Evolutionary conservation across 2,329 filamentous ascomycete species (phyloP).

Genomic region (Hirsutella rhossiliensis): DNA sequence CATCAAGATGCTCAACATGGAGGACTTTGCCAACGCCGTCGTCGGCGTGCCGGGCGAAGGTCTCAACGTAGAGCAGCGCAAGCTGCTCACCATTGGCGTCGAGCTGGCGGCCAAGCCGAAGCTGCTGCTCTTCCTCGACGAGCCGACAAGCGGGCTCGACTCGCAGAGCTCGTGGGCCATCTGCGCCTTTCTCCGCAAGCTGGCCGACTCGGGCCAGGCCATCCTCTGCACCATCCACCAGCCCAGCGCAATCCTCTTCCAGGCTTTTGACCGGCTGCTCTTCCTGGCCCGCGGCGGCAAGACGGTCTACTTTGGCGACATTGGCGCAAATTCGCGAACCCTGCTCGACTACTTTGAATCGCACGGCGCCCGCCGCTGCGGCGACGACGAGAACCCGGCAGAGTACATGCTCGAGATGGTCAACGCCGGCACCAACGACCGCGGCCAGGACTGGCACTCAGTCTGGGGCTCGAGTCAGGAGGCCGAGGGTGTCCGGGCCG

Average conservation of each 20-base stretch:
- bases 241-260: slow-evolving; percentile 39
- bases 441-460: slow-evolving; percentile 48
- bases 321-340: slow-evolving; percentile 45
- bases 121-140: slow-evolving; percentile 49
- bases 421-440: slow-evolving; percentile 24
- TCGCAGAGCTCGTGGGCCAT: slow-evolving; percentile 53
- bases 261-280: slow-evolving; percentile 46
- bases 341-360: slow-evolving; percentile 52
- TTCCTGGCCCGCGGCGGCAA: slow-evolving; percentile 53
- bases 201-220: slow-evolving; percentile 42
- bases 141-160: slow-evolving; percentile 51
- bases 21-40: slow-evolving; percentile 53
- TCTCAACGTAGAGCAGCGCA: slow-evolving; percentile 49
- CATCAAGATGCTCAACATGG: slow-evolving; percentile 54
- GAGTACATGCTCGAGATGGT: slow-evolving; percentile 59
- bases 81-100: slow-evolving; percentile 50
- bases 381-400: slow-evolving; percentile 55
- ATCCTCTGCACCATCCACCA: slow-evolving; percentile 45
- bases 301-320: slow-evolving; percentile 58
- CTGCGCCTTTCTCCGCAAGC: slow-evolving; percentile 46
- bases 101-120: slow-evolving; percentile 44
- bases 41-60: slow-evolving; percentile 51
- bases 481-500: slow-evolving; percentile 37
- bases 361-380: slow-evolving; percentile 49
- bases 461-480: slow-evolving; percentile 50